Evolutionary conservation across 1,139 yeast species (phyloP).

Genomic region (Suhomyces wounanorum): DNA sequence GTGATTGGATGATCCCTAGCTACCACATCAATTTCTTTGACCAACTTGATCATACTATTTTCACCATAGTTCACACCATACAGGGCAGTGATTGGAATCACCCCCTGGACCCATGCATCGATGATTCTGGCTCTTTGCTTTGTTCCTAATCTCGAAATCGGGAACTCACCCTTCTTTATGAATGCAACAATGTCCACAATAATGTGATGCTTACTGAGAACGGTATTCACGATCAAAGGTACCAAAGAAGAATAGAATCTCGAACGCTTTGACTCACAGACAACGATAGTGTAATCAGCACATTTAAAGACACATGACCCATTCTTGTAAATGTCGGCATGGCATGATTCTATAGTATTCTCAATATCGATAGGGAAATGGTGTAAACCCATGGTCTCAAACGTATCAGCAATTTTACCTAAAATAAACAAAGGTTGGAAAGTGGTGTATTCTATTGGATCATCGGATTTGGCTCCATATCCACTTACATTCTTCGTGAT

Average conservation of each 20-base stretch:
- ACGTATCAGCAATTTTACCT: conserved; percentile 84
- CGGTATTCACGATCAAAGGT: conserved; percentile 78
- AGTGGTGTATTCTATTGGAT: conserved; percentile 28
- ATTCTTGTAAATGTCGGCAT: conserved; percentile 56
- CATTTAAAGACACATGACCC: conserved; percentile 79
- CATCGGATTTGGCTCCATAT: conserved; percentile 37
- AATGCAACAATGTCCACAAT: conserved; percentile 87
- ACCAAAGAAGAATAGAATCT: conserved; percentile 70
- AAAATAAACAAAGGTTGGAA: conserved; percentile 83
- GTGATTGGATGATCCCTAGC: conserved; percentile 46
- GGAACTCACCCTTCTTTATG: conserved; percentile 64
- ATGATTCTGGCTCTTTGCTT: conserved; percentile 76
- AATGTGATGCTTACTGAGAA: conserved; percentile 79
- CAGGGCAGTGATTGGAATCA: conserved; percentile 44
- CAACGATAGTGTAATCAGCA: conserved; percentile 77
- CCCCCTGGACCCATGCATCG: conserved; percentile 55
- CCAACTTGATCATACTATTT: conserved; percentile 55
- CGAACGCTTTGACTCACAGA: conserved; percentile 63
- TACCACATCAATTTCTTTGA: conserved; percentile 51
- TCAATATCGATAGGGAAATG: conserved; percentile 90
- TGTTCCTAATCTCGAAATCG: conserved; percentile 69
- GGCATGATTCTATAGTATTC: conserved; percentile 67
- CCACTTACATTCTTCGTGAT: conserved; percentile 46
- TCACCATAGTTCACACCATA: conserved; percentile 69
- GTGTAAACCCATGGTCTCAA: conserved; percentile 88